phyloP scores from a whole-genome alignment of 345 rosid species.

The Salix udensis region DNA sequence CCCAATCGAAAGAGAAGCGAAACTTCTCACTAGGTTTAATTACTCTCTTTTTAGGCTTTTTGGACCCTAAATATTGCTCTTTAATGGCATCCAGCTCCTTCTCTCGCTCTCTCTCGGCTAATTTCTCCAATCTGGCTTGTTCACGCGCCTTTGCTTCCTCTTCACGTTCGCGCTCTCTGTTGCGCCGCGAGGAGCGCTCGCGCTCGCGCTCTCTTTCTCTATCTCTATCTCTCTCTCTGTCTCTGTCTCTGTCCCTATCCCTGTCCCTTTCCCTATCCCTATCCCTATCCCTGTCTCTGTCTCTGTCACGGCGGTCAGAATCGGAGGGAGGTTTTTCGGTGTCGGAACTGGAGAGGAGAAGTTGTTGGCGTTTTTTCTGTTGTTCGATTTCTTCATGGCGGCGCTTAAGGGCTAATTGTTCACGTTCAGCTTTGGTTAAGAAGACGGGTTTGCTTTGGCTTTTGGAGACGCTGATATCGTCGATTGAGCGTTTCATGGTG shows the following conservation, averaged over 20 bases:
- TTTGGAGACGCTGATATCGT: neutral
- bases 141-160: conserved; percentile 63
- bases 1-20: conserved; percentile 95
- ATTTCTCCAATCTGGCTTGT: conserved; percentile 63
- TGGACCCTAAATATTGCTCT: conserved; percentile 86
- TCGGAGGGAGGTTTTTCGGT: conserved; percentile 18
- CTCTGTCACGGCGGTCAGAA: conserved; percentile 29
- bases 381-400: conserved; percentile 58
- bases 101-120: conserved; percentile 70
- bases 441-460: conserved; percentile 18
- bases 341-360: conserved; percentile 10
- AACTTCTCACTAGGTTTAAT: conserved; percentile 91
- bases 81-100: conserved; percentile 81
- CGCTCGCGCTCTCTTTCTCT: conserved; percentile 40
- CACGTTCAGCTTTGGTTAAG: conserved; percentile 32
- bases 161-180: conserved; percentile 62
- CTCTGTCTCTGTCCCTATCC: conserved; percentile 31
- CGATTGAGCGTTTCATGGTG: conserved; percentile 11
- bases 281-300: conserved; percentile 31
- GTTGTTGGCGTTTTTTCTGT: conserved; percentile 22
- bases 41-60: conserved; percentile 92
- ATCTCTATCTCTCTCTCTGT: conserved; percentile 27
- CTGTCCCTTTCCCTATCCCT: conserved; percentile 37
- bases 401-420: conserved; percentile 66
- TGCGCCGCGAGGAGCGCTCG: conserved; percentile 17